phyloP scores from a whole-genome alignment of 345 rosid species.

The Arabis hirsuta region DNA sequence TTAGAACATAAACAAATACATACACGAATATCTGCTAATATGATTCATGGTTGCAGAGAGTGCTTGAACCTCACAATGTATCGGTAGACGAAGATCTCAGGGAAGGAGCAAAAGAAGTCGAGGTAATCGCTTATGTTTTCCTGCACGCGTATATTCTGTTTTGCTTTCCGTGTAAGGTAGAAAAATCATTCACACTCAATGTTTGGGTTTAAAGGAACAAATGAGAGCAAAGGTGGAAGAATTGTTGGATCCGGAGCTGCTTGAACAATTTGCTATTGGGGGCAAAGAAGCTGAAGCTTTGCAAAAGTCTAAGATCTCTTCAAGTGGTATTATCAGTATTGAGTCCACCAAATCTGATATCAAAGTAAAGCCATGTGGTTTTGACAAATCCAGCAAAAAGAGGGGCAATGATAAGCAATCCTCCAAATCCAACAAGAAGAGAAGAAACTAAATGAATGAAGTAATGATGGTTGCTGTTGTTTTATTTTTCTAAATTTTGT shows the following conservation, averaged over 20 bases:
- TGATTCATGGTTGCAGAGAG: conserved; percentile 53
- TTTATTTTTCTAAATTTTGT: not conserved
- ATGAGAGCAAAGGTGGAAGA: conserved; percentile 69
- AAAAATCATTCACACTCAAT: not conserved
- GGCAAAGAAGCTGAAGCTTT: conserved; percentile 73
- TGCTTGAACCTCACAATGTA: conserved; percentile 73
- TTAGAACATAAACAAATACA: not conserved
- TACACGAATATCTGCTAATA: conserved; percentile 16
- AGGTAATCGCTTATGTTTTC: conserved; percentile 51
- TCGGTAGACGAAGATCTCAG: conserved; percentile 89
- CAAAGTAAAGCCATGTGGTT: conserved; percentile 52
- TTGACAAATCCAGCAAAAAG: conserved; percentile 54
- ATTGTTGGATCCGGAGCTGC: conserved; percentile 62
- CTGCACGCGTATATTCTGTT: not conserved
- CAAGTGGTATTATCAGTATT: conserved; percentile 69
- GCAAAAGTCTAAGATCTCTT: conserved; percentile 57
- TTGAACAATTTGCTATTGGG: conserved; percentile 69
- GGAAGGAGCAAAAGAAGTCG: conserved; percentile 79
- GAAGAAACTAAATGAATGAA: conserved; percentile 42
- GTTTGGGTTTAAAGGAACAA: conserved; percentile 53
- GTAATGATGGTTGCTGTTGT: not conserved
- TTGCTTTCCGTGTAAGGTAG: conserved; percentile 7
- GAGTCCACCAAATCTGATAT: conserved; percentile 46
- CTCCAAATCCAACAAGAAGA: conserved; percentile 61
- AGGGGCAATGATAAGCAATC: conserved; percentile 53